These are phyloP conservation scores for Candida anglica DNA, from an alignment of 805 yeast genomes.

Conservation along the genomic window DNA sequence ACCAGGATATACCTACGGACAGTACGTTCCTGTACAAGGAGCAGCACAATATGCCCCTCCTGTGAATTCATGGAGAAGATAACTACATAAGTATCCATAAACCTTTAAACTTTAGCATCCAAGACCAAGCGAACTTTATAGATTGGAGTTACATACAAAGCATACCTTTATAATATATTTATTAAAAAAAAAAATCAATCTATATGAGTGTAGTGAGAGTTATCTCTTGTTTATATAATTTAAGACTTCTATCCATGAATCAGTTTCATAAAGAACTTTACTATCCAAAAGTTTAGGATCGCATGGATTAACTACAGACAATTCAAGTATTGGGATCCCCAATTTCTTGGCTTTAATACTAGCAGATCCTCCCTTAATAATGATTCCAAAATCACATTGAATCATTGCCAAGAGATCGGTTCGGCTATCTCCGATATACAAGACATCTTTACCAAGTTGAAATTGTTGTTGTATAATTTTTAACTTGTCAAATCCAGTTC, in stretches of 20 bases:
- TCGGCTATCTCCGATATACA: slow-evolving; percentile 60
- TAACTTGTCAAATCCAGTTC: slow-evolving; percentile 56
- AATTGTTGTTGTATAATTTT: too few species aligned
- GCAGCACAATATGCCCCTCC: slow-evolving; percentile 17
- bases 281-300: neutral
- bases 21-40: slow-evolving; percentile 32
- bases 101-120: neutral
- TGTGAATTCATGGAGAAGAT: slow-evolving; percentile 20
- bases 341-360: slow-evolving; percentile 8
- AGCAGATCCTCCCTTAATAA: slow-evolving; percentile 37
- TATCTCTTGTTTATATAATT: neutral
- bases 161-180: neutral
- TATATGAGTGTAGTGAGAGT: neutral
- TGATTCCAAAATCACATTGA: slow-evolving; percentile 44
- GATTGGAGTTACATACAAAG: too few species aligned
- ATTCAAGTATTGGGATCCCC: slow-evolving; percentile 1
- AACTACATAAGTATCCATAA: neutral
- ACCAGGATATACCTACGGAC: slow-evolving; percentile 37
- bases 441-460: slow-evolving; percentile 12
- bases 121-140: too few species aligned
- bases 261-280: neutral
- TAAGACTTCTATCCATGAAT: neutral
- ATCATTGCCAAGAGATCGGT: slow-evolving; percentile 54
- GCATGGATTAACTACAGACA: neutral
- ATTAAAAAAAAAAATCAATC: neutral